Conservation (phyloP, 1,284 basidiomycete species). For the Malassezia japonica region DNA sequence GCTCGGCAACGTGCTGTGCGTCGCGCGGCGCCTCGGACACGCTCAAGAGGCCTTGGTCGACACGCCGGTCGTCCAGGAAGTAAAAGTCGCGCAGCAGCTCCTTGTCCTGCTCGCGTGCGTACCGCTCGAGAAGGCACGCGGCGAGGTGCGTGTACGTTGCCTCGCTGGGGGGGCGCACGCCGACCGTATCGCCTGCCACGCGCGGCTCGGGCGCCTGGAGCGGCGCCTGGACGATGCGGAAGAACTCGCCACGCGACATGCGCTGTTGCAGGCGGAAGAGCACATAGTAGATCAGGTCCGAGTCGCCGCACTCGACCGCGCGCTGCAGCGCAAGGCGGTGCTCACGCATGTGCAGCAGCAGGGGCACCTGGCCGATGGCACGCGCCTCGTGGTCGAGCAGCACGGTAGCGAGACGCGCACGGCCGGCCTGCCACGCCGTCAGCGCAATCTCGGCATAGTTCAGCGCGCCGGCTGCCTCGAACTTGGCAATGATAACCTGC, state of each 20-base stretch:
- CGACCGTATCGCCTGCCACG: constrained; percentile 1
- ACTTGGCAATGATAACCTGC: constrained; percentile 16
- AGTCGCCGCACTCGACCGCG: constrained; percentile 87
- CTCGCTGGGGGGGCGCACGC: constrained; percentile 19
- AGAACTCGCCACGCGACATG: constrained; percentile 80
- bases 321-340: constrained; percentile 77
- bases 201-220: background rate
- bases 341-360: constrained; percentile 87
- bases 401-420: constrained; percentile 75
- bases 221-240: constrained; percentile 68
- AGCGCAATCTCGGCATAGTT: constrained; percentile 91
- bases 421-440: constrained; percentile 83
- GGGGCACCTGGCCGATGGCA: constrained; percentile 84
- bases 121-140: constrained; percentile 35
- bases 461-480: constrained; percentile 50
- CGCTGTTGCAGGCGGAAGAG: constrained; percentile 55
- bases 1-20: constrained; percentile 14
- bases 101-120: constrained; percentile 54
- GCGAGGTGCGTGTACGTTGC: constrained; percentile 27
- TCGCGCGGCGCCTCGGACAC: constrained; percentile 58
- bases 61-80: constrained; percentile 90
- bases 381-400: constrained; percentile 82
- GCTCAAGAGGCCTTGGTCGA: constrained; percentile 76
- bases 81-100: constrained; percentile 92
- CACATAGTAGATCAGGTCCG: constrained; percentile 58